Percentiles rank a stretch among this genome's conserved stretches.
These are phyloP conservation scores for Fusarium sarcochroum DNA, from an alignment of 2,329 filamentous ascomycete genomes.

Conservation along the genomic window DNA sequence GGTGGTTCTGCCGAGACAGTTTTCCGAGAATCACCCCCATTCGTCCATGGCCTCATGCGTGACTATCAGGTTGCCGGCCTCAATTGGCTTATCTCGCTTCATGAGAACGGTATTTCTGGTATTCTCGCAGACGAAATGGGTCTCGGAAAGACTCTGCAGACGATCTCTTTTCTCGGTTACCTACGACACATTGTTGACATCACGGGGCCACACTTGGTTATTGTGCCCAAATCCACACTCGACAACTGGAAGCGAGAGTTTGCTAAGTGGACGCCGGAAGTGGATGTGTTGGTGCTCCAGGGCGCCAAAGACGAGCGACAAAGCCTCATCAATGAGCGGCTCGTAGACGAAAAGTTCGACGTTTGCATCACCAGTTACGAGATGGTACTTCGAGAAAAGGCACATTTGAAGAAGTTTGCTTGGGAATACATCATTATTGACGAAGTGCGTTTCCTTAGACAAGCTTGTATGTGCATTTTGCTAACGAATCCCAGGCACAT, in stretches of 20 bases:
- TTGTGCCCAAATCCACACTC: constrained; percentile 95
- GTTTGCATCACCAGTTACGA: constrained; percentile 99
- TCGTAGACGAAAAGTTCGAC: constrained; percentile 96
- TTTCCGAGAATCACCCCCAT: constrained; percentile 94
- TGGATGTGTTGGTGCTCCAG: constrained; percentile 93
- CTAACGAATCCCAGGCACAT: constrained; percentile 70
- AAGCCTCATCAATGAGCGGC: constrained; percentile 86
- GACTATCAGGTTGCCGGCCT: constrained; percentile 97
- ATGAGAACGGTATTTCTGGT: constrained; percentile 98
- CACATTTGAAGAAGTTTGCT: constrained; percentile 95
- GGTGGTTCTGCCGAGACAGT: constrained; percentile 89
- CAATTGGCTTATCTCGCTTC: constrained; percentile 97
- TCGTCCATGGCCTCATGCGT: constrained; percentile 89
- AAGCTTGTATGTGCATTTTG: background rate
- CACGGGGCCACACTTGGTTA: constrained; percentile 90
- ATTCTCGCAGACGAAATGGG: constrained; percentile 99
- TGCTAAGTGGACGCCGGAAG: constrained; percentile 92
- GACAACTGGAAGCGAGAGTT: constrained; percentile 99
- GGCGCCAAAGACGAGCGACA: constrained; percentile 95
- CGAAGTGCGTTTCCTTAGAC: constrained; percentile 63
- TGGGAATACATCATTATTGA: constrained; percentile 99
- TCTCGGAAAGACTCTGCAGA: constrained; percentile 96
- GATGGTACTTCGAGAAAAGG: constrained; percentile 97
- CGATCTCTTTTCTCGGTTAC: constrained; percentile 96
- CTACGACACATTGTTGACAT: constrained; percentile 91